Conservation (phyloP, 2,329 filamentous ascomycete genomes). For the Drechslerella coelobrocha region DNA sequence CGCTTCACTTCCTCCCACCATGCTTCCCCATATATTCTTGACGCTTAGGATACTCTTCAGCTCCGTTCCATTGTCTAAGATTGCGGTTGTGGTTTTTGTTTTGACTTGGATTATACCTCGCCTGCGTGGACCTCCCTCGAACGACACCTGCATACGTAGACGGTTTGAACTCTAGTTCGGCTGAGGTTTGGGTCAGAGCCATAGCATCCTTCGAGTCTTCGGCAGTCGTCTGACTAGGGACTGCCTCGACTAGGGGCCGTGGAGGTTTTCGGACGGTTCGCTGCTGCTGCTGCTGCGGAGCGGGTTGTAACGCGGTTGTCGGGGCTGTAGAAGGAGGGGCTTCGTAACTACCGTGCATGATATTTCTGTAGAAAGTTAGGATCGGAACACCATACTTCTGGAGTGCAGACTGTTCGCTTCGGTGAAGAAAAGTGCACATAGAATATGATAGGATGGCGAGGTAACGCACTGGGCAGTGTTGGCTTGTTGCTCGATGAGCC, state of each 20-base stretch:
- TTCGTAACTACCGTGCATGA: no score
- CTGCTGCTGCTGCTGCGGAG: not conserved
- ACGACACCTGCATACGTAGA: conserved; percentile 26
- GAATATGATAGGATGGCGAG: not conserved
- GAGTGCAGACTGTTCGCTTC: no score
- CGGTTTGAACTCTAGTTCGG: not conserved
- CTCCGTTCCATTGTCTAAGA: not conserved
- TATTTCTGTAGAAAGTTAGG: not conserved
- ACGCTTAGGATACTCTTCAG: no score
- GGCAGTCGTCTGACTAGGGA: not conserved
- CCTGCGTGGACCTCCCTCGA: not conserved
- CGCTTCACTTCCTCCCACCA: no score
- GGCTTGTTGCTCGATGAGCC: conserved; percentile 41
- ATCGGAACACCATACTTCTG: not conserved
- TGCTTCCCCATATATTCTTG: no score
- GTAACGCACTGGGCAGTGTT: conserved; percentile 35
- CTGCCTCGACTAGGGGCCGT: not conserved
- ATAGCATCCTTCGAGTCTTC: not conserved
- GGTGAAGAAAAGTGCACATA: no score
- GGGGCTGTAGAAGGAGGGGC: no score
- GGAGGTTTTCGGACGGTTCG: no score
- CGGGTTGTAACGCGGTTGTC: not conserved
- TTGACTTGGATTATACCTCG: not conserved
- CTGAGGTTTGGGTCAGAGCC: not conserved
- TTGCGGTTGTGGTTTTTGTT: not conserved